A percentile compares a stretch with the other conserved stretches of the same genome.
These are phyloP conservation scores for Blastomyces gilchristii DNA, from an alignment of 2,329 filamentous ascomycete genomes.

Conservation along the genomic window DNA sequence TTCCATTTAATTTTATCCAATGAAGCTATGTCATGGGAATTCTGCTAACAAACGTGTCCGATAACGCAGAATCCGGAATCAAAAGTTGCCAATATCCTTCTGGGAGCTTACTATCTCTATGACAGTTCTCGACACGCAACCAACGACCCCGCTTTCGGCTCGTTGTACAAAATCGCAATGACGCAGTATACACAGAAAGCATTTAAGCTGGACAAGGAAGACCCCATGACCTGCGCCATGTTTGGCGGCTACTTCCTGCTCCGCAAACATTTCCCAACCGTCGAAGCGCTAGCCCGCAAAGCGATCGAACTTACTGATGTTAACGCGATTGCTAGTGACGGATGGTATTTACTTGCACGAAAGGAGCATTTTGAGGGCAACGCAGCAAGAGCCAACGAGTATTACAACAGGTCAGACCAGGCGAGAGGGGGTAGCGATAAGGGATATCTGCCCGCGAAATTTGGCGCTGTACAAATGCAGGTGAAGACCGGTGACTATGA, in stretches of 20 bases:
- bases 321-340: slow-evolving; percentile 91
- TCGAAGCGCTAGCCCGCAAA: slow-evolving; percentile 78
- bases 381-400: slow-evolving; percentile 64
- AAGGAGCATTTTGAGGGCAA: slow-evolving; percentile 83
- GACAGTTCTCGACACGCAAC: slow-evolving; percentile 72
- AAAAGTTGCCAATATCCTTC: slow-evolving; percentile 79
- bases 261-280: slow-evolving; percentile 66
- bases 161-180: slow-evolving; percentile 85
- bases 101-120: slow-evolving; percentile 84
- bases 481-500: slow-evolving; percentile 75
- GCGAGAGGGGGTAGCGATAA: slow-evolving; percentile 83
- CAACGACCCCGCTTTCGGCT: slow-evolving; percentile 73
- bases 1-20: not conserved
- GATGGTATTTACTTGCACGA: slow-evolving; percentile 87
- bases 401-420: slow-evolving; percentile 82
- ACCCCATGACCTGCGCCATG: slow-evolving; percentile 78
- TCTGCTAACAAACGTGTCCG: slow-evolving; percentile 11
- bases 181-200: slow-evolving; percentile 87
- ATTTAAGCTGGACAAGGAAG: slow-evolving; percentile 85
- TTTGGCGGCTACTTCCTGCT: slow-evolving; percentile 87
- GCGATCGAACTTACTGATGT: slow-evolving; percentile 94
- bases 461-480: slow-evolving; percentile 82
- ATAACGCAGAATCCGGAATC: slow-evolving; percentile 55
- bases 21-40: not conserved
- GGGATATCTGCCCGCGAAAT: slow-evolving; percentile 88